Evolutionary conservation across 495 filamentous ascomycete species (phyloP), one percentile per base, ranked within the genome.

Genomic region (Chaetomium fimeti): DNA sequence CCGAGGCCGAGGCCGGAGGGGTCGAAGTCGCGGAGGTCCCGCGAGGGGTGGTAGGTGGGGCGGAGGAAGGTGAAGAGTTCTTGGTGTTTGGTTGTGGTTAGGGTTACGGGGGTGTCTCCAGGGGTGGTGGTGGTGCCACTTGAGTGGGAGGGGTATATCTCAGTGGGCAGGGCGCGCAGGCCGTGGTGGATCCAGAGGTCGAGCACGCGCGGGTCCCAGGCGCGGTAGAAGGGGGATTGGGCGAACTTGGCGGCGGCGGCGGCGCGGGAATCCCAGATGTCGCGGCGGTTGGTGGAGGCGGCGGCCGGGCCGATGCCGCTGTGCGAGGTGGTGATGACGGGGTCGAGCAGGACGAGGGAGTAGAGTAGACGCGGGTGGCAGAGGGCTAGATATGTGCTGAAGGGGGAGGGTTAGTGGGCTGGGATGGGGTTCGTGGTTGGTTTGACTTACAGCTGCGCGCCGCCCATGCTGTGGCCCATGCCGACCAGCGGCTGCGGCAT

Each of bases 401-500:
- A 32, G 29, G 24, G 15, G 15, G 36, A 16, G 11, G 13, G 36
- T 45, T 20, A 32, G 36, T 47, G 9, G 3, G 4, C 40, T 15
- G 18, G 79, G 61, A 78, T 74, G n/a, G n/a, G n/a, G n/a, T n/a
- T n/a, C 66, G 91, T 83, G 57, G 89, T 83, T 47, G n/a, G 1
- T 47, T 2, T 47, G 5, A 20, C 56, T 47, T 49, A 65, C 63
- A 65, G 57, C 13, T 65, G 63, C 1, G 57, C 57, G 64, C 84
- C 93, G 67, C 94, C 94, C 82, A 92, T 89, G 72, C 89, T 93
- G 76, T 98, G 94, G 24, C 94, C 94, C 4, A 98, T 73, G 32
- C 93, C 94, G 62, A 97, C 77, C n/a, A 97, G 76, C 6, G 94
- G 93, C 13, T 90, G 88, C 4, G 89, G 87, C 90, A 98, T 95